Evolutionary conservation across 2,329 filamentous ascomycete genomes (phyloP).

Genomic region (Cordyceps militaris): DNA sequence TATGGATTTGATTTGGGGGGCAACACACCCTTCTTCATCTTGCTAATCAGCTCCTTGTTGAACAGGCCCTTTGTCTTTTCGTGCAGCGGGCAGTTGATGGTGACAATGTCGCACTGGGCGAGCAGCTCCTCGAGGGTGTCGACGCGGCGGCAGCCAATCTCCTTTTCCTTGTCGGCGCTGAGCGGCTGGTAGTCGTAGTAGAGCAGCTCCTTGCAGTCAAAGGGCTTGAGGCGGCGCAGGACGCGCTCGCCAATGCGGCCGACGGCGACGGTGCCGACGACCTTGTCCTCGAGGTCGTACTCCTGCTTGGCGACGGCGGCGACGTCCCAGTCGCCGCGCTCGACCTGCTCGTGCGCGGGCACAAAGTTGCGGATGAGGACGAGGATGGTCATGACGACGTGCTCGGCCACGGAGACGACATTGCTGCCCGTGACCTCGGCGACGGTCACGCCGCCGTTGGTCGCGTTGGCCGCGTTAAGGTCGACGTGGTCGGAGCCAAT

Average conservation of each 20-base stretch:
- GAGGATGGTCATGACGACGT: conserved; percentile 99
- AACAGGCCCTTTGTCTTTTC: conserved; percentile 95
- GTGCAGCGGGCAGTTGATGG: conserved; percentile 98
- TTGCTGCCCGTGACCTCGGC: conserved; percentile 98
- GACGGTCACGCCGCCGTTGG: conserved; percentile 94
- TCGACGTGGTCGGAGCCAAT: conserved; percentile 99
- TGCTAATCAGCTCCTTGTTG: conserved; percentile 96
- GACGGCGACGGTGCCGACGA: conserved; percentile 94
- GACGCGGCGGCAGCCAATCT: conserved; percentile 91
- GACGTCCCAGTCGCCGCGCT: conserved; percentile 87
- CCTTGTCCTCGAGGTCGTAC: conserved; percentile 95
- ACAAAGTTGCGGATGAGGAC: conserved; percentile 96
- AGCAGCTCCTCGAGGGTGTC: conserved; percentile 89
- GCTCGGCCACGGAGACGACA: conserved; percentile 96
- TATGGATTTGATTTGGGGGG: neutral
- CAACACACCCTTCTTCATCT: conserved; percentile 89
- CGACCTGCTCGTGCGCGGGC: conserved; percentile 90
- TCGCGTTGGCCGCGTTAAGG: conserved; percentile 93
- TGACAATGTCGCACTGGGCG: conserved; percentile 90
- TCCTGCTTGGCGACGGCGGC: conserved; percentile 96
- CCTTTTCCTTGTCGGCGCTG: conserved; percentile 74
- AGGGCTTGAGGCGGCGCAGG: conserved; percentile 87
- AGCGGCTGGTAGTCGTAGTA: conserved; percentile 99
- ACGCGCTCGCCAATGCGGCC: conserved; percentile 98
- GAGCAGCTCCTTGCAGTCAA: conserved; percentile 98